Base-by-base conservation (phyloP, 495 filamentous ascomycete species). In the Penicillium taxi region DNA sequence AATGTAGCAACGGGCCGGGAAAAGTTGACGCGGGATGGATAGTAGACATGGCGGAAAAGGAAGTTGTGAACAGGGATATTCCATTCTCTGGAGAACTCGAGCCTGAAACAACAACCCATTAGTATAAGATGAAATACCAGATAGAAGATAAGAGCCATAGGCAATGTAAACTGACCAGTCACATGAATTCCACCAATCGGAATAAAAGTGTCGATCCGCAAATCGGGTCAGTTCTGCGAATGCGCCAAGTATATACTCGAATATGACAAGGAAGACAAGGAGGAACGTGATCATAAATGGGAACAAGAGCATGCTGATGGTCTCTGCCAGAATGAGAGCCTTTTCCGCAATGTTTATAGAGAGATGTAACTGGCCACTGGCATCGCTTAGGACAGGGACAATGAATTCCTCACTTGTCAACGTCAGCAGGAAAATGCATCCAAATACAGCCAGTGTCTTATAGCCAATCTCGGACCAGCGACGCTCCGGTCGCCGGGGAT, bases 1-100 rank as follows among this genome's bases (percentile, higher is more conserved):
- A 90, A 64, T 35, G 86, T 95, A 13, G 91, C 90, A 28, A 84
- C 70, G 2, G 79, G 76, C 20, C 84, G 73, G 27, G 83, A 85
- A 47, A 91, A 79, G 48, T 82, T 74, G 9, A 74, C 72, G 21
- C 82, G 70, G 20, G 81, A 80, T 2, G 85, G 86, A 34, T 73
- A 79, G 63, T 96, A 98, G 45, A 98, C 91, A 58, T 98, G 91
- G 9, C 91, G 77, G 6, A 91, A 78, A 46, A 98, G 80, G 69
- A 96, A 98, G 55, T 89, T 82, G 67, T 98, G 93, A n/a, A 98
- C 91, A 31, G 91, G 91, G 27, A 94, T 80, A 56, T 98, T 98
- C 91, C 91, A 98, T 66, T 96, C 88, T 37, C 91, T 74, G 13
- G 82, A 89, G 61, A 98, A 98, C 59, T 98, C 91, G 40, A 98